These are phyloP conservation scores for Boeremia exigua DNA, from an alignment of 2,329 filamentous ascomycete genomes.

Conservation along the genomic window DNA sequence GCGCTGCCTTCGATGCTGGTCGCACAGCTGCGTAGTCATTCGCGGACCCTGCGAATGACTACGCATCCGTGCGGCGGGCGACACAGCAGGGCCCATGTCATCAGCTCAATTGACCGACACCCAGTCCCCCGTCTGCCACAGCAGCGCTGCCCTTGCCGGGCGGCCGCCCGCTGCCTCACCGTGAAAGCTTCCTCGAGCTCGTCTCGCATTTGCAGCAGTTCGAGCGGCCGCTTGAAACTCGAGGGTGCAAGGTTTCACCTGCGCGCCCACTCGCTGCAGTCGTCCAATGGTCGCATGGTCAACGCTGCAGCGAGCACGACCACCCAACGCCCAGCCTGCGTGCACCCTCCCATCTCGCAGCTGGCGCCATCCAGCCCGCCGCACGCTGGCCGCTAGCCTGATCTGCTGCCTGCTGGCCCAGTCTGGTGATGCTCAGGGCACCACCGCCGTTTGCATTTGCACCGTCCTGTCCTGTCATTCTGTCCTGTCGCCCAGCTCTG, in stretches of 20 bases:
- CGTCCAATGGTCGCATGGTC: conserved; percentile 5
- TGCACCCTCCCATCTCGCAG: conserved; percentile 9
- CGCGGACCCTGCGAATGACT: not conserved
- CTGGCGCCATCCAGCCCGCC: conserved; percentile 15
- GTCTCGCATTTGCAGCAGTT: conserved; percentile 23
- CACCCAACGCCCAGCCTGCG: conserved; percentile 6
- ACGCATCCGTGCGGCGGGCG: too few species aligned
- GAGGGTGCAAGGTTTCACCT: conserved; percentile 16
- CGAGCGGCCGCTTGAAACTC: conserved; percentile 10
- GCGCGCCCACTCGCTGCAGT: not conserved
- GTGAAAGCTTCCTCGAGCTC: conserved; percentile 6
- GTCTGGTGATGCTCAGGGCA: conserved; percentile 20
- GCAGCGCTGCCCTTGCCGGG: too few species aligned
- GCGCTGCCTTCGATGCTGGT: too few species aligned
- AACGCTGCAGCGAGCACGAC: not conserved
- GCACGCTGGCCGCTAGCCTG: conserved; percentile 18
- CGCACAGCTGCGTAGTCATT: not conserved
- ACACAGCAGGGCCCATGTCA: conserved; percentile 5
- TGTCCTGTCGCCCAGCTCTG: not conserved
- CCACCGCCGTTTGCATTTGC: conserved; percentile 3
- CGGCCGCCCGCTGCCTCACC: not conserved
- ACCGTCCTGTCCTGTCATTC: not conserved
- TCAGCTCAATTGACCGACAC: conserved; percentile 2
- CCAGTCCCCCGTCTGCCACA: not conserved
- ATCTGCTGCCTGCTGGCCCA: conserved; percentile 14